A percentile compares a stretch with the other conserved stretches of the same genome.
Conservation (phyloP, 495 filamentous ascomycete species). For the Elasticomyces elasticus region DNA sequence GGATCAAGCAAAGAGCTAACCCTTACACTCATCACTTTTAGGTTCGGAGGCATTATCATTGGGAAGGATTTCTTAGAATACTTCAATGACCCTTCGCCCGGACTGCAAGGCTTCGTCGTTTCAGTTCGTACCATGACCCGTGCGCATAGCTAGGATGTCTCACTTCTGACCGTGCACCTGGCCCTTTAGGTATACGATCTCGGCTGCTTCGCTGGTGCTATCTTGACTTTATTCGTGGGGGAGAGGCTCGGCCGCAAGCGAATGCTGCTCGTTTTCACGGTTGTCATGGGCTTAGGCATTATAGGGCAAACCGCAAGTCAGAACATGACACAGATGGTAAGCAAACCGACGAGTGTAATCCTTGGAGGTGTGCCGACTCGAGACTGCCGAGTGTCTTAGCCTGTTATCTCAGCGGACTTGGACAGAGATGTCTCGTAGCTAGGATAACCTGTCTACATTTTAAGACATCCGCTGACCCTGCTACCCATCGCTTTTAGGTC, state of each 20-base stretch:
- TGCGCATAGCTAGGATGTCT: neutral
- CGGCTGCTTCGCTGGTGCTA: conserved; percentile 25
- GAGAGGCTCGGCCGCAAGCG: conserved; percentile 21
- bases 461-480: neutral
- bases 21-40: too few relatives aligned
- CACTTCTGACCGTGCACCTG: neutral
- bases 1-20: too few relatives aligned
- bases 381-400: too few relatives aligned
- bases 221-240: conserved; percentile 12
- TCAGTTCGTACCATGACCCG: conserved; percentile 45
- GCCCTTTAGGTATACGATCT: conserved; percentile 8
- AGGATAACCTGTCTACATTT: neutral
- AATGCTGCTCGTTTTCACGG: conserved; percentile 19
- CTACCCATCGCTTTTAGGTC: conserved; percentile 26
- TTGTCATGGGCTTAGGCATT: conserved; percentile 52
- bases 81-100: conserved; percentile 35
- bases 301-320: conserved; percentile 55
- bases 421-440: too few relatives aligned
- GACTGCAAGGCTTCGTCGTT: conserved; percentile 38
- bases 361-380: too few relatives aligned
- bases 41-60: conserved; percentile 20
- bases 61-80: conserved; percentile 14
- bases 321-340: conserved; percentile 48
- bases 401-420: too few relatives aligned
- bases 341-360: too few relatives aligned